Evolutionary conservation across 202 grass and related monocot genomes (phyloP), one percentile per base, ranked within the genome.

Genomic region (Alloteropsis angusta): DNA sequence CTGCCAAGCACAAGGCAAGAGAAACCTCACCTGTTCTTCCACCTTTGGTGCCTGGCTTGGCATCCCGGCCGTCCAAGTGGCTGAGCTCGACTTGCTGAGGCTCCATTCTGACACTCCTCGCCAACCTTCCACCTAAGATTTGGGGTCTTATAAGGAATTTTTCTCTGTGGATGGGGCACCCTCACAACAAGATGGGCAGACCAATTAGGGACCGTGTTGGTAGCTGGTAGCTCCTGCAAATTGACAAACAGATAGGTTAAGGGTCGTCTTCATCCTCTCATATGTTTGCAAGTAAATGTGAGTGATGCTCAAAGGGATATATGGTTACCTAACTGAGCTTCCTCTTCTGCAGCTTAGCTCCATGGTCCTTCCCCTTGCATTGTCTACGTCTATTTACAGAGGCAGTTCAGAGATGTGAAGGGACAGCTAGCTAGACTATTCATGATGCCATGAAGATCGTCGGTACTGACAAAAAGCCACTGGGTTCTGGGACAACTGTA

Each of bases 91-190:
- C 35, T 18, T 84, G 71, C n/a, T 57, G 68, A 17, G 68, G 68
- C 75, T 88, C 85, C 85, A 84, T 83, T 71, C 65, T 44, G 17
- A 45, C 49, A 58, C 68, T 68, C 18, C 60, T 45, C 11, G 50
- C 80, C 85, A 83, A 87, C 60, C 80, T 79, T 44, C 9, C 74
- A 87, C 85, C 74, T 78, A 87, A 58, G 50, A 54, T 73, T 57
- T 46, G 5, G 35, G 62, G 25, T 3, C 60, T 77, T 72, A 26
- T 60, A 71, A 17, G 10, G 2, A 19, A 62, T 11, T 9, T 7
- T 36, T 32, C n/a, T 41, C 16, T 58, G 26, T 47, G n/a, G 55
- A 53, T 48, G 71, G 12, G 10, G 45, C 55, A 25, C 3, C 3
- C 42, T 52, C 28, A 18, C 60, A 43, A 42, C 44, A 55, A 44